Evolutionary conservation across 495 filamentous ascomycete genomes (phyloP).

Genomic region (Neurospora sp.): DNA sequence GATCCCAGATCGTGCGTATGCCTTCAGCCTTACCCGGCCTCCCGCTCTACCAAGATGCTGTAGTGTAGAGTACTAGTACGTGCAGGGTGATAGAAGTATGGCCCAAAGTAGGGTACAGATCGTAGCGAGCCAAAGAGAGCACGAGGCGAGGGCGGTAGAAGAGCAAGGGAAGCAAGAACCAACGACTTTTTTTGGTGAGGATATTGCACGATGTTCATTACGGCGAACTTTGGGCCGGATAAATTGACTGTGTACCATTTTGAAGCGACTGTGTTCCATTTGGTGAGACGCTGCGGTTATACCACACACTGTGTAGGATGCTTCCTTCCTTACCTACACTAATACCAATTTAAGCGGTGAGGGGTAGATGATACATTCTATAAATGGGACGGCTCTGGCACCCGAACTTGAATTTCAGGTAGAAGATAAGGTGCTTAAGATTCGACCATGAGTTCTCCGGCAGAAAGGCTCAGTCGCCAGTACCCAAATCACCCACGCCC

Average conservation of each 20-base stretch:
- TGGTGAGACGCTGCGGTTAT: neutral
- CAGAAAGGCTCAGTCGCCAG: conserved; percentile 68
- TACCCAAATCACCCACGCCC: conserved; percentile 59
- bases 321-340: neutral
- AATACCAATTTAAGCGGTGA: neutral
- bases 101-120: neutral
- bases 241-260: too few species aligned
- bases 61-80: neutral
- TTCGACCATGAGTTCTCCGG: neutral
- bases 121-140: neutral
- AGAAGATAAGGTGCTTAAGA: neutral
- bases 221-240: neutral
- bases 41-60: neutral
- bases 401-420: neutral
- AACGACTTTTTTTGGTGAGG: neutral
- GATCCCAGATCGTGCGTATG: neutral
- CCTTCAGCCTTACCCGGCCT: neutral
- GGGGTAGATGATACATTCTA: neutral
- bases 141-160: neutral
- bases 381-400: neutral
- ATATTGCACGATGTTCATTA: neutral
- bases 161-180: neutral
- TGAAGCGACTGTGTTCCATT: neutral
- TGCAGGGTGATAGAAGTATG: neutral
- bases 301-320: neutral